A percentile compares a stretch with the other conserved stretches of the same genome.
Evolutionary conservation across 2,329 filamentous ascomycete genomes (phyloP).

Genomic region (Chrysosporium keratinophilum): DNA sequence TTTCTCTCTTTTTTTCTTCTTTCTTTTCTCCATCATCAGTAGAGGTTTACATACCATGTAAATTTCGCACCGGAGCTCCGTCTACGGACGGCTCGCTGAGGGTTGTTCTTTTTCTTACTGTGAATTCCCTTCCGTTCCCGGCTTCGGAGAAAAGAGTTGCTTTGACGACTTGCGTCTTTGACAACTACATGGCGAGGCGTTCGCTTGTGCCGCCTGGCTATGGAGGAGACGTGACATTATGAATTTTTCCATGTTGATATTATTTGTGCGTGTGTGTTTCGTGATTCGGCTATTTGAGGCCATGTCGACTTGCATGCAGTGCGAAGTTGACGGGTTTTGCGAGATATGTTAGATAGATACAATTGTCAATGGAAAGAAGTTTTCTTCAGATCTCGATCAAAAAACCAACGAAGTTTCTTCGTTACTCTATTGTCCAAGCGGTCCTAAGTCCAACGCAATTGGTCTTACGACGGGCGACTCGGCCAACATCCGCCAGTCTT

Average conservation of each 20-base stretch:
- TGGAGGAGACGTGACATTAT: constrained; percentile 39
- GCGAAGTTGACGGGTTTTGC: too few species aligned
- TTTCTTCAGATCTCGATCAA: too few species aligned
- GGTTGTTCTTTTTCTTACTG: constrained; percentile 37
- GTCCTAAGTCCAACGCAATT: too few species aligned
- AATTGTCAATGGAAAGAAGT: too few species aligned
- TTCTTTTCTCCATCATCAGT: constrained; percentile 41
- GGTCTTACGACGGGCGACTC: too few species aligned
- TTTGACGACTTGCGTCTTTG: constrained; percentile 29
- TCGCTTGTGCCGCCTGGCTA: constrained; percentile 36
- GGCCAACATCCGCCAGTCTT: too few species aligned
- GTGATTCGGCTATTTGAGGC: too few species aligned
- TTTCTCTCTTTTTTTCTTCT: constrained; percentile 25
- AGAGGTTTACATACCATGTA: constrained; percentile 43
- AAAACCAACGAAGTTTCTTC: too few species aligned
- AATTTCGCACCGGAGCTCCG: constrained; percentile 41
- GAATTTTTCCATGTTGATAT: background rate
- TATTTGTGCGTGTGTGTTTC: background rate
- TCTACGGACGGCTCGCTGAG: constrained; percentile 40
- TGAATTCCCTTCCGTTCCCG: constrained; percentile 44
- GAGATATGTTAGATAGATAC: too few species aligned
- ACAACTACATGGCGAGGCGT: constrained; percentile 35
- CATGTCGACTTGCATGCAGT: too few species aligned
- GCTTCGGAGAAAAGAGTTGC: constrained; percentile 33
- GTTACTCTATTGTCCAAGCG: too few species aligned